These are phyloP conservation scores for Rutstroemia sp. DNA, from an alignment of 2,329 filamentous ascomycete species.

Conservation along the genomic window DNA sequence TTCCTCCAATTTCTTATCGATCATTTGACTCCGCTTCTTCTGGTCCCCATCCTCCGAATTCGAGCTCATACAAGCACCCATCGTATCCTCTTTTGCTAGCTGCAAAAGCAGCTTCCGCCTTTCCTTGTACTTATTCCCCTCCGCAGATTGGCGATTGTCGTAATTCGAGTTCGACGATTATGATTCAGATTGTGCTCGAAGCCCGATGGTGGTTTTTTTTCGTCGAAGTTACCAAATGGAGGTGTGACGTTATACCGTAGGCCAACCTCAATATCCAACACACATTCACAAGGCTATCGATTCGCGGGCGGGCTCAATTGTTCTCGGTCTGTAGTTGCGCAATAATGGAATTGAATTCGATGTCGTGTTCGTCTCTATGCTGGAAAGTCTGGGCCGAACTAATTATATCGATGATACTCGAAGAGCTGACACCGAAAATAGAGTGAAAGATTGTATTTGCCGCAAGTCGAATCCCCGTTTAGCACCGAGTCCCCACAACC, in stretches of 20 bases:
- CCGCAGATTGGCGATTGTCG: background rate
- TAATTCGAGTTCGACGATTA: background rate
- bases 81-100: slow-evolving; percentile 37
- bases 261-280: background rate
- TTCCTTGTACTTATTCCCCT: slow-evolving; percentile 11
- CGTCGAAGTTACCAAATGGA: background rate
- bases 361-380: background rate
- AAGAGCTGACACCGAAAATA: background rate
- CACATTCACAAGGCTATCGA: slow-evolving; percentile 2
- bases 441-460: background rate
- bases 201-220: background rate
- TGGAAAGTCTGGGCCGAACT: background rate
- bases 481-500: background rate
- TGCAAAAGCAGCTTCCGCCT: slow-evolving; percentile 25
- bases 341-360: background rate
- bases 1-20: slow-evolving; percentile 89
- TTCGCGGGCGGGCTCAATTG: background rate
- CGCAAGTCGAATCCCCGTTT: background rate
- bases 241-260: slow-evolving; percentile 3
- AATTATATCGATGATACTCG: background rate
- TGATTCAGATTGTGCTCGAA: background rate
- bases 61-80: slow-evolving; percentile 92
- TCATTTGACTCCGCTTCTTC: slow-evolving; percentile 94
- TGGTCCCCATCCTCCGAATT: slow-evolving; percentile 75
- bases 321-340: background rate